Evolutionary conservation across 768 basidiomycete genomes (phyloP), one percentile per base, ranked within the genome.

Genomic region (Phlegmacium glaucopus): DNA sequence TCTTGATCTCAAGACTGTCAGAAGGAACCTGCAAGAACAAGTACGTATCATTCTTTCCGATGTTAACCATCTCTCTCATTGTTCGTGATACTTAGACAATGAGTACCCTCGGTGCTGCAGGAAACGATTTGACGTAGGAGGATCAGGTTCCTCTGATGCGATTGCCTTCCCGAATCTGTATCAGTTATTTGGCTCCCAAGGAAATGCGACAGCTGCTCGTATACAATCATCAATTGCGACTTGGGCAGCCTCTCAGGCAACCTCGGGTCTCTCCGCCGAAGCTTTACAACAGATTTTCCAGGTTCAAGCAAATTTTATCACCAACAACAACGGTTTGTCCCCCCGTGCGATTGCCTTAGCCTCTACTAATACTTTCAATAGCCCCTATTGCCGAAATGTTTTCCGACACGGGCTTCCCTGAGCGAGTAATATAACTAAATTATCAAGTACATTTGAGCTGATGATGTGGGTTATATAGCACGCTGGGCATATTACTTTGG

Each of bases 1-100:
- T n/a, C 62, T 80, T 34, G 61, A 78, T 46, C 62, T 80, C 25
- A 70, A 70, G 50, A 72, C 70, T 5, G 78, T 82, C 4, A 79
- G 79, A 6, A 71, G 69, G 61, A 81, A 83, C 57, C 68, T 82
- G 18, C 79, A 81, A 58, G 80, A 81, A 54, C 78, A 79, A 65
- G 72, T 70, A 42, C 5, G 53, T 38, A 12, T 18, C 25, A 22
- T 9, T 26, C 42, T 25, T 15, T 11, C 12, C 32, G 10, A 26
- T 9, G 29, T 30, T 22, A 29, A 44, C 15, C n/a, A 17, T 18
- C 30, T 9, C 45, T 42, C 22, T 18, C 37, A 11, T 27, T 47
- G 25, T n/a, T 4, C 34, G 2, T 11, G 29, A 34, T 11, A 8
- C 10, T 6, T 44, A 75, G 69, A 67, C 75, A 6, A 70, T 73